A percentile compares a stretch with the other conserved stretches of the same genome.
Evolutionary conservation across 768 basidiomycete genomes (phyloP).

Genomic region (Pleurotus eryngii): DNA sequence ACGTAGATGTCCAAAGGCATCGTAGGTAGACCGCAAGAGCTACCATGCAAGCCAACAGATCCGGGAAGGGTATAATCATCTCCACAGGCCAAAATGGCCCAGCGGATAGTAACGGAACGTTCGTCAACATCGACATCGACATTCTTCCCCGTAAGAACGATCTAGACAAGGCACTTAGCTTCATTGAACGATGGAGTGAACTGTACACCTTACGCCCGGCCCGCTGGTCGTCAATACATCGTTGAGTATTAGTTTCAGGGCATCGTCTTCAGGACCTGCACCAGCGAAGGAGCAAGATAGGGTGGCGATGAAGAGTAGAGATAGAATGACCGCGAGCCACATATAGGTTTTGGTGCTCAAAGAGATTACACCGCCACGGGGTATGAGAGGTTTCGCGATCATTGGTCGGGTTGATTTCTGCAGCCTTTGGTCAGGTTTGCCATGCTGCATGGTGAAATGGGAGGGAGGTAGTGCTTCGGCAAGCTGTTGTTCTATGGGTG

Average conservation of each 20-base stretch:
- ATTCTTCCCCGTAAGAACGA: conserved; percentile 53
- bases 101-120: conserved; percentile 51
- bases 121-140: conserved; percentile 60
- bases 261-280: conserved; percentile 35
- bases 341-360: conserved; percentile 13
- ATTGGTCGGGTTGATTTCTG: not conserved
- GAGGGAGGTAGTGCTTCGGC: conserved; percentile 17
- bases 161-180: conserved; percentile 26
- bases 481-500: conserved; percentile 7
- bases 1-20: conserved; percentile 41
- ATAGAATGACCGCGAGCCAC: conserved; percentile 38
- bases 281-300: conserved; percentile 50
- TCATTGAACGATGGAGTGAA: not conserved
- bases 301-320: conserved; percentile 44
- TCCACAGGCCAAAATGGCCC: conserved; percentile 56
- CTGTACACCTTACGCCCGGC: conserved; percentile 39
- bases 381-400: not conserved
- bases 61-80: conserved; percentile 38
- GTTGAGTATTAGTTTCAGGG: conserved; percentile 39
- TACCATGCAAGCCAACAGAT: conserved; percentile 45
- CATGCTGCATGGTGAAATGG: not conserved
- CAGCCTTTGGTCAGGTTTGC: not conserved
- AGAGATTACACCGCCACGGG: not conserved
- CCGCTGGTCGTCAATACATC: conserved; percentile 31
- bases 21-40: conserved; percentile 45